These are phyloP conservation scores for Salix viminalis DNA, from an alignment of 345 rosid species.

Conservation along the genomic window DNA sequence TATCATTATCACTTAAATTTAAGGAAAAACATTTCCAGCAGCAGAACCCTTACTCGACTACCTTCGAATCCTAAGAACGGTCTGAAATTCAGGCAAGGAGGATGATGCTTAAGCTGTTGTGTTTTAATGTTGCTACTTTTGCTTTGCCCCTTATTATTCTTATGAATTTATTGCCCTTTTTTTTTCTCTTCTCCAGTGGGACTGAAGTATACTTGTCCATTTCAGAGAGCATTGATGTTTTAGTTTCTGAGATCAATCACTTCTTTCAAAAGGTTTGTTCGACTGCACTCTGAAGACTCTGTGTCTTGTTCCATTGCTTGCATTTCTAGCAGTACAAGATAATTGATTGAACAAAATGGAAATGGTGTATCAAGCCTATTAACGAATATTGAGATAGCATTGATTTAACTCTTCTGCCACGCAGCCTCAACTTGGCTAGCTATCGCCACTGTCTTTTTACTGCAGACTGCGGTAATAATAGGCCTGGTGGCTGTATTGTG, in stretches of 20 bases:
- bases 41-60: slow-evolving; percentile 46
- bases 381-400: too few relatives aligned
- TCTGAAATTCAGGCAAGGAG: slow-evolving; percentile 59
- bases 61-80: slow-evolving; percentile 76
- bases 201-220: slow-evolving; percentile 60
- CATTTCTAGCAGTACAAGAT: background rate
- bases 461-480: too few relatives aligned
- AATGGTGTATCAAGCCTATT: too few relatives aligned
- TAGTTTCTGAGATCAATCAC: slow-evolving; percentile 36
- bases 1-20: slow-evolving; percentile 54
- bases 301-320: background rate
- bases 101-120: background rate
- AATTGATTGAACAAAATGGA: too few relatives aligned
- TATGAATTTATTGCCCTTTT: background rate
- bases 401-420: too few relatives aligned
- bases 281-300: background rate
- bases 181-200: slow-evolving; percentile 45
- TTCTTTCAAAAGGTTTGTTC: slow-evolving; percentile 63
- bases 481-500: background rate
- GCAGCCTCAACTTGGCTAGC: too few relatives aligned
- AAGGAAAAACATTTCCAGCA: slow-evolving; percentile 36
- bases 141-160: slow-evolving; percentile 1
- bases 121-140: background rate
- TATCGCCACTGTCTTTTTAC: too few relatives aligned
- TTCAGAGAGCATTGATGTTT: slow-evolving; percentile 43